These are phyloP conservation scores for Corrigiola litoralis DNA, from an alignment of 179 eudicot species.

Conservation along the genomic window DNA sequence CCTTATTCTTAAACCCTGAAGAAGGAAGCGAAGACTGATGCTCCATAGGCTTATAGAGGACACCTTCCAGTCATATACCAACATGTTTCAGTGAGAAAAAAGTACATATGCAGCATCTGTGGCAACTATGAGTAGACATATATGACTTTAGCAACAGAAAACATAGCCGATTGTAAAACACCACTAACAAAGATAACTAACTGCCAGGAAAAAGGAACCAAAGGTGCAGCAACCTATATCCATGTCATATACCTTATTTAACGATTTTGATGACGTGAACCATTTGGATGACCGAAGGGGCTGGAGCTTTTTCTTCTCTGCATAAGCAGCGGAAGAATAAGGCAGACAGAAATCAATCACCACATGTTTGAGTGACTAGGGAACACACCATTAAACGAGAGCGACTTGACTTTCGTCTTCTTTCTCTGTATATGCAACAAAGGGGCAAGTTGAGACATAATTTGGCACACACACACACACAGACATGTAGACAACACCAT, in stretches of 20 bases:
- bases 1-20: not conserved
- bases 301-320: constrained; percentile 36
- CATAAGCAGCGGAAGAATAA: constrained; percentile 8
- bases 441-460: not conserved
- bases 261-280: constrained; percentile 43
- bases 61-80: not conserved
- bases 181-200: no score
- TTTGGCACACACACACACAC: not conserved
- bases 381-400: constrained; percentile 45
- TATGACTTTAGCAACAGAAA: no score
- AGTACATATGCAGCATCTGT: no score
- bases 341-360: not conserved
- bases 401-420: constrained; percentile 24
- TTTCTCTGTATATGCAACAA: constrained; percentile 33
- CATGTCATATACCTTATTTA: constrained; percentile 37
- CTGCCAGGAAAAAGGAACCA: not conserved
- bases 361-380: not conserved
- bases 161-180: no score
- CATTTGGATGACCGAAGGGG: constrained; percentile 29
- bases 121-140: no score
- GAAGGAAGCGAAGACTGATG: not conserved
- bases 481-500: not conserved
- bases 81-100: no score
- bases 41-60: not conserved
- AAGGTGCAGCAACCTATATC: not conserved